phyloP scores from a whole-genome alignment of 108 stramenopile genomes.

The Skeletonema grethae region DNA sequence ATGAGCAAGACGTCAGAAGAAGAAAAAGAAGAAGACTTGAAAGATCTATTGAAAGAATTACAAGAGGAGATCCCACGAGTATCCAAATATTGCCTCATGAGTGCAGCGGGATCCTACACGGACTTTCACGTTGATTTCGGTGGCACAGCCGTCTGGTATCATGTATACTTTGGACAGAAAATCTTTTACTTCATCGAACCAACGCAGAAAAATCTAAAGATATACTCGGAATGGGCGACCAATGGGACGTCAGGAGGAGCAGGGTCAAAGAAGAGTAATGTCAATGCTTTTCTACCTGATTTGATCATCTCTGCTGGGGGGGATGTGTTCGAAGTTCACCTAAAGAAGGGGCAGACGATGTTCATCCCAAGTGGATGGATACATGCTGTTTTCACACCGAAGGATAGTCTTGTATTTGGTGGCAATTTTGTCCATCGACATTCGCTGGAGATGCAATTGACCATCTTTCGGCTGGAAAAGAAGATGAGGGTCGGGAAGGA shows the following conservation, averaged over 20 bases:
- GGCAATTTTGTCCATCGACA: conserved; percentile 85
- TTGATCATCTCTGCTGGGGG: conserved; percentile 25
- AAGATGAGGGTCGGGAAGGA: conserved; percentile 25
- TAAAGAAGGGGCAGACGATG: conserved; percentile 78
- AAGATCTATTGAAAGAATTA: conserved; percentile 16
- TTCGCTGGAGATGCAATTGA: conserved; percentile 32
- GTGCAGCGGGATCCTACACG: conserved; percentile 80
- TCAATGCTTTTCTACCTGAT: conserved; percentile 38
- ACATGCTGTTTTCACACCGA: conserved; percentile 92
- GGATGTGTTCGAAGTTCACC: conserved; percentile 43
- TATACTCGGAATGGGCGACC: conserved; percentile 87
- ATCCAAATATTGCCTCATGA: conserved; percentile 90
- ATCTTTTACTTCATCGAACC: conserved; percentile 81
- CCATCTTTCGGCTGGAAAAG: conserved; percentile 23
- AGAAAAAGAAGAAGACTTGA: not conserved
- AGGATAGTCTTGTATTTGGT: conserved; percentile 86
- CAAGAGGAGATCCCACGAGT: conserved; percentile 56
- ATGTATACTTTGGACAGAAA: conserved; percentile 84
- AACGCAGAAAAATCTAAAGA: conserved; percentile 64
- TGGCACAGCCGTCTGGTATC: conserved; percentile 93
- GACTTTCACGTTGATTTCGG: conserved; percentile 98
- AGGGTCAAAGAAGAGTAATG: conserved; percentile 22
- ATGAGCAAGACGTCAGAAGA: not conserved
- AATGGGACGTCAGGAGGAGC: conserved; percentile 53
- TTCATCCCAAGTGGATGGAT: conserved; percentile 93